Evolutionary conservation across 2,329 filamentous ascomycete genomes (phyloP), one percentile per base, ranked within the genome.

Genomic region (Ascosphaera aggregata): DNA sequence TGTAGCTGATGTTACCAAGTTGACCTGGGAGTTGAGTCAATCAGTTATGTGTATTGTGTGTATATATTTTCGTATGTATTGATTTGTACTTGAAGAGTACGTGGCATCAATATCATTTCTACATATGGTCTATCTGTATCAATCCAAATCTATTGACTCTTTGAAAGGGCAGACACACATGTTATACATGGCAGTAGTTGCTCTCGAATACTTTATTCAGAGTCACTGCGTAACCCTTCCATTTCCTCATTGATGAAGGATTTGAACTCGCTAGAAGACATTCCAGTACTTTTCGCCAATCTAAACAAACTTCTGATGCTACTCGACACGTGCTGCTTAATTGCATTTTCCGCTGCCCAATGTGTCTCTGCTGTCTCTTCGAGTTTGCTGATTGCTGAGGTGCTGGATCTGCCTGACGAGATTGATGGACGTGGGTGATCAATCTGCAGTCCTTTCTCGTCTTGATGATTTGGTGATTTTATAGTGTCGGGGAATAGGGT

Each of bases 231-330:
- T n/a, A 31, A 31, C 9, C 27, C 15, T 38, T 74, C 67, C 47
- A 76, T 49, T 49, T 76, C 72, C 35, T 61, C 64, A 49, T 60
- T 59, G n/a, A 76, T 63, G 37, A 74, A 56, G 18, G 62, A 54
- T 50, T 70, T 64, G 51, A 76, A 76, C 41, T 75, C 71, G 17
- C 59, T 56, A 30, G 66, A 56, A 15, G 66, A 61, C 45, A 76
- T 71, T 1, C 72, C 72, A 2, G 65, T 65, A 18, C 62, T 62
- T 47, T 61, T 65, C 1, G 71, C 71, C 40, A 76, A 51, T 2
- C 71, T 63, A 53, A 69, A 75, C 49, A 76, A 51, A 48, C 68
- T 73, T 57, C 75, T 75, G 47, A 76, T 61, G 45, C 68, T 71
- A 1, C 67, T 69, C 43, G 67, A 63, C 41, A 76, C 72, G 46